Conservation (phyloP, 805 yeast species). For the Ogataea pignaliae region DNA sequence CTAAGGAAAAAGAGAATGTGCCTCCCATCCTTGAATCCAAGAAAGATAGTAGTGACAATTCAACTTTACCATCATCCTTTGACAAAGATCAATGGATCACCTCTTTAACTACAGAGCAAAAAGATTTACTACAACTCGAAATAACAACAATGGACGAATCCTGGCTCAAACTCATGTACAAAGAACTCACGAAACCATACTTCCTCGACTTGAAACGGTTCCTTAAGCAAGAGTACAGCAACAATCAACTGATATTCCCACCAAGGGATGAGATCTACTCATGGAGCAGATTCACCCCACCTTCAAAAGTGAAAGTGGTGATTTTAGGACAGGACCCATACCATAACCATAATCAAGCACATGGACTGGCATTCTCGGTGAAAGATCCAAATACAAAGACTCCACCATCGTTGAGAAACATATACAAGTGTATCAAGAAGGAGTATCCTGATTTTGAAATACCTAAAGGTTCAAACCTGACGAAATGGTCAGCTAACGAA, state of each 20-base stretch:
- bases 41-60: not conserved
- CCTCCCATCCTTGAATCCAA: conserved; percentile 1
- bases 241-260: conserved; percentile 62
- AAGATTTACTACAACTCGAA: conserved; percentile 57
- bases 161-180: conserved; percentile 70
- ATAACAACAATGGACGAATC: conserved; percentile 63
- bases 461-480: conserved; percentile 64
- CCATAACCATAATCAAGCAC: conserved; percentile 90
- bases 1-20: not conserved
- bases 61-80: conserved; percentile 26
- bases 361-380: conserved; percentile 93
- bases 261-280: conserved; percentile 75
- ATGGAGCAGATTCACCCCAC: conserved; percentile 85
- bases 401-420: conserved; percentile 85
- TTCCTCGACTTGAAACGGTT: conserved; percentile 70
- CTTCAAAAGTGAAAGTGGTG: conserved; percentile 67
- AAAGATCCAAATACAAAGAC: conserved; percentile 72
- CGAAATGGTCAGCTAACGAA: conserved; percentile 70
- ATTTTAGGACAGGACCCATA: conserved; percentile 96
- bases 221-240: conserved; percentile 40
- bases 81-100: conserved; percentile 50
- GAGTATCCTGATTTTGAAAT: conserved; percentile 67
- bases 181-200: conserved; percentile 80
- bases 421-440: conserved; percentile 67
- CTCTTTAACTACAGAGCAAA: conserved; percentile 43